Evolutionary conservation across 176 grass and related monocot genomes (phyloP), one percentile per base, ranked within the genome.

Genomic region (Eleusine indica): DNA sequence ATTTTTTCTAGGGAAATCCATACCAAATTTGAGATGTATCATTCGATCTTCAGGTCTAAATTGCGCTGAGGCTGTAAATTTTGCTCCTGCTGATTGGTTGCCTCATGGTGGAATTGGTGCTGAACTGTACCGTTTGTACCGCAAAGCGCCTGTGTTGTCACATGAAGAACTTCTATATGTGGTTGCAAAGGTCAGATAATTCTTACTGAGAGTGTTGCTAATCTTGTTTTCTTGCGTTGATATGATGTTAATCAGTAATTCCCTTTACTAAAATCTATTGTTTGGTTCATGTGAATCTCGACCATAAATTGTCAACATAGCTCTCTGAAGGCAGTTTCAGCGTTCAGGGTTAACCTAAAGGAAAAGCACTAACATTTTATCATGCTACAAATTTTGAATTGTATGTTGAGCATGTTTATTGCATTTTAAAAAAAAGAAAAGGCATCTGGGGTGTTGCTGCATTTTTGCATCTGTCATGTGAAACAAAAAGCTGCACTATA

Each of bases 61-160:
- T 77, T 97, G 92, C 67, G 95, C 95, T 38, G 95, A 97, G 75
- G 95, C 95, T 86, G 95, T 97, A 80, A 97, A 97, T 86, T 97
- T 97, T 75, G 95, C 95, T 70, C 85, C 95, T 81, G 92, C 90
- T 67, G 95, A 97, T 80, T 97, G 95, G 95, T 64, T 97, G 47
- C 95, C 95, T 81, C 92, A 97, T 72, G 95, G 95, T 66, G 86
- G 95, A 71, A 83, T 89, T 83, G 95, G 95, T 52, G 92, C 95
- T 85, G 90, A 94, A 80, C 78, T 97, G 51, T 97, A 97, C 66
- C 86, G 90, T 28, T 54, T 76, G 75, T 97, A 94, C 80, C 95
- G 76, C 44, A 97, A 97, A 82, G 83, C 92, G 54, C 80, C 92
- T 79, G 88, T 97, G 73, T 87, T 94, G 71, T 94, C 95, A 41